Base-by-base conservation (phyloP, 116 monocot species). In the Zostera marina region DNA sequence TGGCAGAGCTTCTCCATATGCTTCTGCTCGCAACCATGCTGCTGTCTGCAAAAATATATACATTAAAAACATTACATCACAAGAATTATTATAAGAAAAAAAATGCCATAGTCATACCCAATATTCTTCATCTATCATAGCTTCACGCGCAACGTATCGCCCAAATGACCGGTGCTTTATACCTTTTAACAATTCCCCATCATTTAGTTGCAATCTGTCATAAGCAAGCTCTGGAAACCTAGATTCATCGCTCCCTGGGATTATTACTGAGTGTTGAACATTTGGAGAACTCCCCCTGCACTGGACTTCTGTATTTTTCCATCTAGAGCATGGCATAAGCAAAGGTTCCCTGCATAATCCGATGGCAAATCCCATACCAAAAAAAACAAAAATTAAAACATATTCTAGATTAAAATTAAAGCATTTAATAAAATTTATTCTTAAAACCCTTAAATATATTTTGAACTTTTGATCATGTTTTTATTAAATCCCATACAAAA, bases 21-120 rank as follows among this genome's bases (percentile, higher is more conserved):
- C 72, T 70, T 77, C 77, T 26, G 77, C 68, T 54, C 77, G 49
- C 20, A 77, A 40, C 72, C 72, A 77, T 52, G 77, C 59, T 32
- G 77, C 77, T 54, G 68, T 61, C 77, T 77, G 60, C 41, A 39
- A 60, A 32, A 47, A 24, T 43, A 17, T 19, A 52, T 60, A 21
- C 32, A 10, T 55, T 13, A 19, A 22, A 21, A 52, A 19, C 26
- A 32, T 32, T 32, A 1, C 32, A 32, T 26, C 4, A 4, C 4
- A 4, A 1, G 5, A 32, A 32, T 32, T 5, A 32, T 32, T 32
- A 32, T 5, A 52, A 39, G 16, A n/a, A 17, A 55, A 45, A 22
- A 5, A 39, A 59, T 7, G 21, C 0, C 7, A 12, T 40, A 1
- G 13, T 42, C 54, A 6, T 11, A 77, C 77, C 77, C 77, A 77